Evolutionary conservation across 1,284 basidiomycete species (phyloP).

Genomic region (Golubevia sp.): DNA sequence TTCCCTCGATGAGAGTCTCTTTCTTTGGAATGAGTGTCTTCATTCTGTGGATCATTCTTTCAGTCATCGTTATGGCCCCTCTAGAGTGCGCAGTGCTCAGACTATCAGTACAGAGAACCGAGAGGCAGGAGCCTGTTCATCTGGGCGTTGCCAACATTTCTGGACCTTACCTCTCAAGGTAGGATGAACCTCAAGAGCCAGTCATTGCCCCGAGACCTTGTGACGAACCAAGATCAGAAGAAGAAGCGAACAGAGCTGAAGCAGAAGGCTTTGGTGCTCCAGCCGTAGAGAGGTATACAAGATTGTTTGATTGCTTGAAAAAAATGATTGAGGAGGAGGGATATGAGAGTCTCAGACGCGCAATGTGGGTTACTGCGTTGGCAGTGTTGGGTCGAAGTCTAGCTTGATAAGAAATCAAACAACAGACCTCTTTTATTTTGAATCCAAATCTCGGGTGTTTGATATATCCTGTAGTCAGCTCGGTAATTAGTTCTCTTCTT

Average conservation of each 20-base stretch:
- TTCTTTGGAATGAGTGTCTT: conserved; percentile 38
- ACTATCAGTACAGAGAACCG: conserved; percentile 43
- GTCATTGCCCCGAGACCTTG: conserved; percentile 56
- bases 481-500: no score
- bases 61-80: conserved; percentile 41
- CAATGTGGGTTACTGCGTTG: conserved; percentile 43
- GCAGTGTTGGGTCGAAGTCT: conserved; percentile 7
- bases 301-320: conserved; percentile 44
- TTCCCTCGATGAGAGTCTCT: conserved; percentile 12
- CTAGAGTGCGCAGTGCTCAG: conserved; percentile 52
- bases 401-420: no score
- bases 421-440: no score
- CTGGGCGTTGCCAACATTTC: not conserved
- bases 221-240: conserved; percentile 28
- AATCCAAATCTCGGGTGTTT: no score
- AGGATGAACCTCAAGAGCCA: conserved; percentile 43
- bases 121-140: conserved; percentile 5
- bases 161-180: conserved; percentile 5
- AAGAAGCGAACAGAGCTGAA: conserved; percentile 16
- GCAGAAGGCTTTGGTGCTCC: conserved; percentile 48
- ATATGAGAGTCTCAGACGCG: conserved; percentile 46
- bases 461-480: no score
- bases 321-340: conserved; percentile 59
- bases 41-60: conserved; percentile 37
- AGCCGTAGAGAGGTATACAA: conserved; percentile 43